Evolutionary conservation across 176 grass and related monocot species (phyloP).

Genomic region (Aegilops sharonensis): DNA sequence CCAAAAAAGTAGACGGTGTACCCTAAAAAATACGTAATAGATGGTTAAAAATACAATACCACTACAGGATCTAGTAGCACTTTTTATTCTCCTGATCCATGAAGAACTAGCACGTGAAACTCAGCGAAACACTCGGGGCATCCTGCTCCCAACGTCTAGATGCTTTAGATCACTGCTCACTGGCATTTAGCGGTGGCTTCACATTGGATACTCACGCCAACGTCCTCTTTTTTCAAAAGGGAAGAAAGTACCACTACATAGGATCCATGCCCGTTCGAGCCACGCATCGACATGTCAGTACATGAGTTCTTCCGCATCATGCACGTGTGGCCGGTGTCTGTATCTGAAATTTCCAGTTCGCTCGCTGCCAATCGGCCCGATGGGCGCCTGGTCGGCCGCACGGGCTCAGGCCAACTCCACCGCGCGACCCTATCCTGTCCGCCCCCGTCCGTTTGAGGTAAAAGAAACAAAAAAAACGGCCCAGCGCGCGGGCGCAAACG

Average conservation of each 20-base stretch:
- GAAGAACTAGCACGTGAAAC: background rate
- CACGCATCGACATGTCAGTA: background rate
- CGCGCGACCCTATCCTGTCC: too few species aligned
- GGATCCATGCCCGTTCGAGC: conserved; percentile 40
- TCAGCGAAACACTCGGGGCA: background rate
- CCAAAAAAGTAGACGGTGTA: background rate
- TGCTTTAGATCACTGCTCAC: background rate
- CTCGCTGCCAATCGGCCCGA: background rate
- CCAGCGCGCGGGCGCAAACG: too few species aligned
- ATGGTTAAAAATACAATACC: background rate
- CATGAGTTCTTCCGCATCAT: background rate
- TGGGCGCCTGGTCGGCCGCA: background rate
- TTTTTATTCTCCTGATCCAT: background rate
- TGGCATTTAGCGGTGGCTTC: background rate
- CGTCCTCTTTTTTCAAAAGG: background rate
- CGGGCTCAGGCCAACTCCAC: too few species aligned
- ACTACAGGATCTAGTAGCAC: background rate
- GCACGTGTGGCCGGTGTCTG: background rate
- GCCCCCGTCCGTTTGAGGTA: too few species aligned
- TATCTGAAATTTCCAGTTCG: background rate
- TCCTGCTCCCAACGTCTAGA: conserved; percentile 39
- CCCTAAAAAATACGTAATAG: too few species aligned
- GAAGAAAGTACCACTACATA: background rate
- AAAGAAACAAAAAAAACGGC: too few species aligned
- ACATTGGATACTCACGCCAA: conserved; percentile 34